Percentiles rank a stretch among this genome's conserved stretches.
Conservation (phyloP, 768 basidiomycete genomes). For the Boletus reticulatus region DNA sequence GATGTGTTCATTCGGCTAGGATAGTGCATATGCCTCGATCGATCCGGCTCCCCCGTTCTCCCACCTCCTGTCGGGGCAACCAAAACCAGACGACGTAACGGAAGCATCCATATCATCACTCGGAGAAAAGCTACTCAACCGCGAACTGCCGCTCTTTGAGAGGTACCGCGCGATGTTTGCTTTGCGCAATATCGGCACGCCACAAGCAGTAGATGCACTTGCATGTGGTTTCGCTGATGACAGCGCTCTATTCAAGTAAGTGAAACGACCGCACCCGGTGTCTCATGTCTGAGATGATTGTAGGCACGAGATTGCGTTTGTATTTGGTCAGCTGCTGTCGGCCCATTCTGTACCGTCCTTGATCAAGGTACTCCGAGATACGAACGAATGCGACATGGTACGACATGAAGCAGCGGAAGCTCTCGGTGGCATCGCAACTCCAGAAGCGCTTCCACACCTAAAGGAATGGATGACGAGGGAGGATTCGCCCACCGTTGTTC, state of each 20-base stretch:
- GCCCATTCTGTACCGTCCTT: slow-evolving; percentile 86
- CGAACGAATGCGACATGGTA: slow-evolving; percentile 89
- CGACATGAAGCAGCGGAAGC: slow-evolving; percentile 99
- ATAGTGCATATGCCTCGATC: slow-evolving; percentile 74
- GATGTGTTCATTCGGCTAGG: neutral
- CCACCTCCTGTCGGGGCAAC: slow-evolving; percentile 51
- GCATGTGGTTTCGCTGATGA: slow-evolving; percentile 88
- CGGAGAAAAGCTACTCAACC: slow-evolving; percentile 62
- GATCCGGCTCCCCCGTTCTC: slow-evolving; percentile 88
- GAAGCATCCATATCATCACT: slow-evolving; percentile 51
- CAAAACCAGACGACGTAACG: slow-evolving; percentile 50
- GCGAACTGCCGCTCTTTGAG: slow-evolving; percentile 72
- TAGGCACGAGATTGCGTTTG: slow-evolving; percentile 97
- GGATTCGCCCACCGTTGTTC: slow-evolving; percentile 85
- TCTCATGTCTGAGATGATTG: neutral
- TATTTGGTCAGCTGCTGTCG: slow-evolving; percentile 94
- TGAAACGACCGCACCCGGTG: neutral
- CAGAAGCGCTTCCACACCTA: slow-evolving; percentile 84
- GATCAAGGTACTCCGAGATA: slow-evolving; percentile 69
- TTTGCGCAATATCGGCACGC: slow-evolving; percentile 87
- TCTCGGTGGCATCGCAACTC: slow-evolving; percentile 93
- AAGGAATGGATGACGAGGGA: slow-evolving; percentile 78
- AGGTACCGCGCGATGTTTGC: slow-evolving; percentile 99
- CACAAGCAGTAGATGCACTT: slow-evolving; percentile 84
- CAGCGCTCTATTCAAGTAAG: slow-evolving; percentile 91